Conservation (phyloP, 2,329 filamentous ascomycete species). For the Trichoderma oligosporum region DNA sequence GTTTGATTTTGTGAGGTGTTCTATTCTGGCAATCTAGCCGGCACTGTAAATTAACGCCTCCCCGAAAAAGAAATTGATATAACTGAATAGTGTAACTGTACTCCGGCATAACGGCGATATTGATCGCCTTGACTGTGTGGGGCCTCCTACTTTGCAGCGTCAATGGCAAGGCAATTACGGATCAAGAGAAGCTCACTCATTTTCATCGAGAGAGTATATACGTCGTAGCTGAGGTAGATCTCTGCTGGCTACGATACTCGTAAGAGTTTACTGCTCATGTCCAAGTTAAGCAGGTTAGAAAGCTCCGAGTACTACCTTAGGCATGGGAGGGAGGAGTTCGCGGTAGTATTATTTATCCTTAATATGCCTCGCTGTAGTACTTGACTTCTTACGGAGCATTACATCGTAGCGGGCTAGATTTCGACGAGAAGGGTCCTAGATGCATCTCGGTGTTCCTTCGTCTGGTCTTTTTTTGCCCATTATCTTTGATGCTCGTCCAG, state of each 20-base stretch:
- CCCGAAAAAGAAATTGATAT: not conserved
- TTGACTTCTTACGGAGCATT: slow-evolving; percentile 11
- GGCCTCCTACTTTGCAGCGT: not conserved
- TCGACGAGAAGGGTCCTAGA: not conserved
- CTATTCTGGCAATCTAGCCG: slow-evolving; percentile 7
- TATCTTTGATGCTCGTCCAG: not conserved
- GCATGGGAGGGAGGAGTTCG: not conserved
- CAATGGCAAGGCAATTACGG: not conserved
- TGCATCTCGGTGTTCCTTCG: slow-evolving; percentile 16
- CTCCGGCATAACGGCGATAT: slow-evolving; percentile 11
- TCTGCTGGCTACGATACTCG: not conserved
- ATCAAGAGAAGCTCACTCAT: not conserved
- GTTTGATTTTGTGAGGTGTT: not conserved
- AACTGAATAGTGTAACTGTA: not conserved
- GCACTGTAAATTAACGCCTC: not conserved
- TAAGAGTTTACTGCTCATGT: not conserved
- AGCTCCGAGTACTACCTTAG: not conserved
- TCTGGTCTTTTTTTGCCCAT: slow-evolving; percentile 5
- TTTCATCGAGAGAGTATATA: no score
- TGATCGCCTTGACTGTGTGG: not conserved
- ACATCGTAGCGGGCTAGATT: not conserved
- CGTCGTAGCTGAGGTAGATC: not conserved
- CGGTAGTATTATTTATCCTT: not conserved
- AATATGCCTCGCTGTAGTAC: not conserved
- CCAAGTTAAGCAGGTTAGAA: slow-evolving; percentile 1